phyloP scores from a whole-genome alignment of 352 stramenopile genomes.

The Phytophthora vignae region DNA sequence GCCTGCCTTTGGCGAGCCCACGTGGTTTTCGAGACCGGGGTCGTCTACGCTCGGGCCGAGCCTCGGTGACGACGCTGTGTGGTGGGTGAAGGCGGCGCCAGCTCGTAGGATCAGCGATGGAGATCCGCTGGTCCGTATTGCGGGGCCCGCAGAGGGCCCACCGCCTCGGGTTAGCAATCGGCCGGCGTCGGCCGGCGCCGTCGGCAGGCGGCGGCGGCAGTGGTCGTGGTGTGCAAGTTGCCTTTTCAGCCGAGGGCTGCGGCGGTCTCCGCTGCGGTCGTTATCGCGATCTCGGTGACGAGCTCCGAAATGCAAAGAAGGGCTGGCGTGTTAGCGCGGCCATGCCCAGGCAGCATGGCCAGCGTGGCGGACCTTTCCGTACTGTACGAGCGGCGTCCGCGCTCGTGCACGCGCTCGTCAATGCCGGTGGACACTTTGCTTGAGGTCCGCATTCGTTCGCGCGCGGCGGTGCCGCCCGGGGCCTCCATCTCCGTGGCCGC shows the following conservation, averaged over 20 bases:
- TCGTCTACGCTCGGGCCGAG: slow-evolving; percentile 15
- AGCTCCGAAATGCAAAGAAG: slow-evolving; percentile 38
- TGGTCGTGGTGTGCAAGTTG: neutral
- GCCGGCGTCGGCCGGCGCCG: neutral
- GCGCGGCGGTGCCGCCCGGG: slow-evolving; percentile 4
- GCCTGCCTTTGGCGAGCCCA: slow-evolving; percentile 3
- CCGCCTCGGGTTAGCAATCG: neutral
- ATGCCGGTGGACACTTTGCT: slow-evolving; percentile 4
- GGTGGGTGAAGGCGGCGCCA: slow-evolving; percentile 17
- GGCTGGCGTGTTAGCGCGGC: slow-evolving; percentile 11
- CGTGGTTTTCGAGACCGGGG: slow-evolving; percentile 35
- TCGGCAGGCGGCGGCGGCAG: neutral
- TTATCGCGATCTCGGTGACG: slow-evolving; percentile 34
- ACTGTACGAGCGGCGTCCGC: neutral
- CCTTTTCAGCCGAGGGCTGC: neutral
- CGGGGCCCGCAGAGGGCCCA: neutral
- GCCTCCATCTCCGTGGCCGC: slow-evolving; percentile 33
- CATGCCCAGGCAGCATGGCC: neutral
- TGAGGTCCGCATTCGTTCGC: slow-evolving; percentile 12
- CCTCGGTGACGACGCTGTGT: slow-evolving; percentile 12
- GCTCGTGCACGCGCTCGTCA: slow-evolving; percentile 12
- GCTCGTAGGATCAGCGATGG: slow-evolving; percentile 25
- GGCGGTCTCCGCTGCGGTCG: slow-evolving; percentile 5
- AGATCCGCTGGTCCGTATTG: slow-evolving; percentile 30
- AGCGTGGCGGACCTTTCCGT: slow-evolving; percentile 27